phyloP scores from a whole-genome alignment of 768 basidiomycete species.

The Russula griseocarnosa region DNA sequence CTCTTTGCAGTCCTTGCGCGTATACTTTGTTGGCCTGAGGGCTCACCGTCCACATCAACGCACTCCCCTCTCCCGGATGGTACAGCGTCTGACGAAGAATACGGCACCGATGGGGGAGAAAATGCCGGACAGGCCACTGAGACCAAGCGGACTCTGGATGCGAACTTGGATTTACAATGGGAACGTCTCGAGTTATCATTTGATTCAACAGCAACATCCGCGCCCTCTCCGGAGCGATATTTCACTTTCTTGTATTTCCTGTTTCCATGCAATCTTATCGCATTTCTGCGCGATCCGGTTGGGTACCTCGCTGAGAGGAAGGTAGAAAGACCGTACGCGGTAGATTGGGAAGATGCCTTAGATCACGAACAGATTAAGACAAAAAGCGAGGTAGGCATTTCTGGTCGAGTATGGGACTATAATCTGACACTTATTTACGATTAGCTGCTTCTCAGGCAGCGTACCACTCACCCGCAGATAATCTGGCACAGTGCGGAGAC shows the following conservation, averaged over 20 bases:
- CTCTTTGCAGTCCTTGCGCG: slow-evolving; percentile 66
- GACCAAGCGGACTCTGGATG: slow-evolving; percentile 22
- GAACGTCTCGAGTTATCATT: slow-evolving; percentile 60
- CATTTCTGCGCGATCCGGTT: slow-evolving; percentile 68
- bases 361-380: slow-evolving; percentile 66
- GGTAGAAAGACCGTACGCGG: slow-evolving; percentile 56
- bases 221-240: slow-evolving; percentile 60
- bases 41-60: slow-evolving; percentile 34
- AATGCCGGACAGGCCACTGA: background rate
- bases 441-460: slow-evolving; percentile 27
- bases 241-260: slow-evolving; percentile 85
- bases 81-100: slow-evolving; percentile 5
- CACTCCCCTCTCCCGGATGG: slow-evolving; percentile 22
- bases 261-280: slow-evolving; percentile 84
- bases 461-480: slow-evolving; percentile 24
- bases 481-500: slow-evolving; percentile 23
- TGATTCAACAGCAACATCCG: slow-evolving; percentile 46
- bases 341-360: slow-evolving; percentile 66
- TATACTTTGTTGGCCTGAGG: slow-evolving; percentile 70
- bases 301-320: slow-evolving; percentile 53
- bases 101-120: slow-evolving; percentile 18
- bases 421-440: background rate
- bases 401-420: background rate
- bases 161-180: slow-evolving; percentile 64
- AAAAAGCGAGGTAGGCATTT: slow-evolving; percentile 58